phyloP scores from a whole-genome alignment of 148 eudicot species.

The Silene conica region DNA sequence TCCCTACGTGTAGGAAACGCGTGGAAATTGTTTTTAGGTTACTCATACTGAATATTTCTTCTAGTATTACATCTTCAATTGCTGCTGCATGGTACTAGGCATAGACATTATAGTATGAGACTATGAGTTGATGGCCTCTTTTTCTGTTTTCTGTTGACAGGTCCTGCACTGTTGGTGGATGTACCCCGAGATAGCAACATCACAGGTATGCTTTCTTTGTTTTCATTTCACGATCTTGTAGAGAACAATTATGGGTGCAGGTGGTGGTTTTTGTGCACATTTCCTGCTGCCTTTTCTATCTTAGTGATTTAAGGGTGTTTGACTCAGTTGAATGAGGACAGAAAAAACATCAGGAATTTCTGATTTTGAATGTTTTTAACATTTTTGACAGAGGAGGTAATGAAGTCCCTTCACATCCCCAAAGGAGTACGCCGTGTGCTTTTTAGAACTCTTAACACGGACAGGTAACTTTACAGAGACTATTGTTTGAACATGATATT shows the following conservation, averaged over 20 bases:
- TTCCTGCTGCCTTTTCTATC: too few species aligned
- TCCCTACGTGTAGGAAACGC: too few species aligned
- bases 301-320: neutral
- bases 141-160: conserved; percentile 31
- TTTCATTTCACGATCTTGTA: neutral
- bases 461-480: conserved; percentile 38
- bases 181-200: conserved; percentile 65
- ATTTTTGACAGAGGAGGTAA: conserved; percentile 32
- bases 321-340: neutral
- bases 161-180: conserved; percentile 84
- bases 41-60: too few species aligned
- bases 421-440: conserved; percentile 79
- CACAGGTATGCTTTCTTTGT: conserved; percentile 47
- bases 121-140: neutral
- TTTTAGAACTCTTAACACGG: conserved; percentile 85
- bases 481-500: neutral
- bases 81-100: too few species aligned
- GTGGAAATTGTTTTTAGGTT: too few species aligned
- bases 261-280: neutral
- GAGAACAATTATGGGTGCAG: neutral
- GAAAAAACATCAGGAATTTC: neutral
- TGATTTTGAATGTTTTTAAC: neutral
- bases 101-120: neutral
- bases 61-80: too few species aligned
- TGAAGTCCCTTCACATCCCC: conserved; percentile 58